Conservation (phyloP, 176 grass and related monocot genomes). For the Oropetium thomaeum region DNA sequence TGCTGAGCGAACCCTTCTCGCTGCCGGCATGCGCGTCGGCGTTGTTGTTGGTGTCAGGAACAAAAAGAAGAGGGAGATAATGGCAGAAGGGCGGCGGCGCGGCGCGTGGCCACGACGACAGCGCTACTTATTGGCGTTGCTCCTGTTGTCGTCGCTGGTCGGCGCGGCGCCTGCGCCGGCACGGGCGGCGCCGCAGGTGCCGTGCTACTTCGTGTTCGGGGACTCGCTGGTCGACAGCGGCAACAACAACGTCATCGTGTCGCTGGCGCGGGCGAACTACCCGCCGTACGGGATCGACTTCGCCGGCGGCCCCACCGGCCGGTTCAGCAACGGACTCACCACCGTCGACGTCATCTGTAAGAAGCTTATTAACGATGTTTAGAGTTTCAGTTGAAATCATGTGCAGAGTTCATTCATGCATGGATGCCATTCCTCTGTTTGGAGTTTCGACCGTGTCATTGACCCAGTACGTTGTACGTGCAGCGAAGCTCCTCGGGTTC, state of each 20-base stretch:
- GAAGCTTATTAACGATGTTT: not conserved
- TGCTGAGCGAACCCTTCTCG: not conserved
- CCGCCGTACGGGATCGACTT: constrained; percentile 89
- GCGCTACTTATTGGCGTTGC: not conserved
- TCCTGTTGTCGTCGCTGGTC: not conserved
- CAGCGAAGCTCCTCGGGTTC: constrained; percentile 79
- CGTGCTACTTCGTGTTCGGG: constrained; percentile 85
- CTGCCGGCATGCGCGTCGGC: not conserved
- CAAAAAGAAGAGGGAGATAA: not conserved
- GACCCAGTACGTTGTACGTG: not conserved
- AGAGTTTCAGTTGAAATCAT: no score
- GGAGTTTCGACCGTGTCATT: not conserved
- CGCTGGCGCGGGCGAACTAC: constrained; percentile 87
- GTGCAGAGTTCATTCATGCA: not conserved
- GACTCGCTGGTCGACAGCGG: constrained; percentile 93
- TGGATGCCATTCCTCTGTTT: not conserved
- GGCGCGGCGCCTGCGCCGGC: not conserved
- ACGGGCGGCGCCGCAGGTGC: constrained; percentile 48
- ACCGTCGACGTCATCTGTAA: constrained; percentile 73
- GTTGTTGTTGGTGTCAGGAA: no score
- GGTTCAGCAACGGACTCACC: constrained; percentile 88
- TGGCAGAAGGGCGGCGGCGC: no score
- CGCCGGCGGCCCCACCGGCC: constrained; percentile 49
- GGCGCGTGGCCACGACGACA: no score
- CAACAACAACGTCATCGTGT: constrained; percentile 89